A percentile compares a stretch with the other conserved stretches of the same genome.
phyloP scores from a whole-genome alignment of 371 early-diverging fungal species.

The Apophysomyces ossiformis region DNA sequence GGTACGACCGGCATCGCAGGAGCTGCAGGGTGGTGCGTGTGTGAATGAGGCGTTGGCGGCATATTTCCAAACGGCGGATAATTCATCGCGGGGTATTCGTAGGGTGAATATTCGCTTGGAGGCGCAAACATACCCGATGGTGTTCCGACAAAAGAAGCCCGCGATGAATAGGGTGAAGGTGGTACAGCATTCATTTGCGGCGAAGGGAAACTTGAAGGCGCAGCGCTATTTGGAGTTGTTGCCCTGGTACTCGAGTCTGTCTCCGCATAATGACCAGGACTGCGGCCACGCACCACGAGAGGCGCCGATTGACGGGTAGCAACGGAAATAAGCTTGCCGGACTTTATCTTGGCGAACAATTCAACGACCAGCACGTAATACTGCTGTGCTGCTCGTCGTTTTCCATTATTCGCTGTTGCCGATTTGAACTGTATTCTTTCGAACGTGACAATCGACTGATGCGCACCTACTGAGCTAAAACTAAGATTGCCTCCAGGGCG shows the following conservation, averaged over 20 bases:
- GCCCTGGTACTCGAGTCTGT: constrained; percentile 36
- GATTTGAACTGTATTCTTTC: constrained; percentile 94
- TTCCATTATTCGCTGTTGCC: constrained; percentile 92
- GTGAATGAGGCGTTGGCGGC: constrained; percentile 12
- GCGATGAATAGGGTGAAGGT: constrained; percentile 12
- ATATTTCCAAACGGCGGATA: constrained; percentile 8
- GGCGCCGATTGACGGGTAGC: constrained; percentile 75
- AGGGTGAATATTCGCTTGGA: constrained; percentile 26
- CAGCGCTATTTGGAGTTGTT: constrained; percentile 53
- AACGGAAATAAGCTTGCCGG: constrained; percentile 56
- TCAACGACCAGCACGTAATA: constrained; percentile 78
- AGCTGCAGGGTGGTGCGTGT: constrained; percentile 10
- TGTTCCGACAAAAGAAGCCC: constrained; percentile 22
- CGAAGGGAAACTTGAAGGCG: constrained; percentile 82
- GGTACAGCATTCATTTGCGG: constrained; percentile 61
- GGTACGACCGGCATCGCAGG: constrained; percentile 5
- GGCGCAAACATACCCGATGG: constrained; percentile 24
- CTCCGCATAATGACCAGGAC: constrained; percentile 89
- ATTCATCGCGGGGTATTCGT: constrained; percentile 21
- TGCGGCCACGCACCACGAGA: constrained; percentile 89
- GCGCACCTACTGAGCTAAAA: constrained; percentile 43
- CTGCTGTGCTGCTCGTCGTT: constrained; percentile 86
- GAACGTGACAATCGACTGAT: constrained; percentile 69
- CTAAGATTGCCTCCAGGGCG: constrained; percentile 61
- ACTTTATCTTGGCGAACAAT: constrained; percentile 61